Percentiles rank a stretch among this genome's conserved stretches.
Conservation (phyloP, 176 grass and related monocot genomes). For the Stipa capillata region DNA sequence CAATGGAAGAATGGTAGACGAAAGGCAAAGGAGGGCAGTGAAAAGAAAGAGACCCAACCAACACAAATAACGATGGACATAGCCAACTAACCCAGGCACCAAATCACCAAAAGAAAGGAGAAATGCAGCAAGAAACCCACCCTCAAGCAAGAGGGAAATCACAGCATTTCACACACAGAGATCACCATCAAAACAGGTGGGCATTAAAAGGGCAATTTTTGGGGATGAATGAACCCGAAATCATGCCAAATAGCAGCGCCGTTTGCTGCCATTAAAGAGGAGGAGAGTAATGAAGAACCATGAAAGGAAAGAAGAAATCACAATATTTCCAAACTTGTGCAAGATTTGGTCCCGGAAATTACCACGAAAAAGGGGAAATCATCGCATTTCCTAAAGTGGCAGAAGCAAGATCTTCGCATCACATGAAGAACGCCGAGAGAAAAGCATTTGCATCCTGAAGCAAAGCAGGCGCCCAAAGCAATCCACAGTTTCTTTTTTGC, state of each 20-base stretch:
- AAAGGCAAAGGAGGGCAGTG: conserved; percentile 6
- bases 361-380: conserved; percentile 22
- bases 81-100: neutral
- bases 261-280: neutral
- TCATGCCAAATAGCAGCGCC: neutral
- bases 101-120: conserved; percentile 18
- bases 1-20: neutral
- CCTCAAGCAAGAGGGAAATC: conserved; percentile 17
- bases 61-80: neutral
- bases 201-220: neutral
- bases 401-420: conserved; percentile 17
- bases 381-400: neutral
- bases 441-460: neutral
- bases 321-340: neutral
- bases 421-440: neutral
- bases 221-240: neutral
- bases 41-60: conserved; percentile 5
- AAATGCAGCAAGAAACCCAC: conserved; percentile 14
- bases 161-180: neutral
- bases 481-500: neutral
- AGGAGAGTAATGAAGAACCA: neutral
- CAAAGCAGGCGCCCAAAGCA: neutral
- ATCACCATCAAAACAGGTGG: too few species aligned
- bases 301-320: conserved; percentile 11
- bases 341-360: conserved; percentile 28